Evolutionary conservation across 116 monocot genomes (phyloP), one percentile per base, ranked within the genome.

Genomic region (Phalaenopsis hybrid): DNA sequence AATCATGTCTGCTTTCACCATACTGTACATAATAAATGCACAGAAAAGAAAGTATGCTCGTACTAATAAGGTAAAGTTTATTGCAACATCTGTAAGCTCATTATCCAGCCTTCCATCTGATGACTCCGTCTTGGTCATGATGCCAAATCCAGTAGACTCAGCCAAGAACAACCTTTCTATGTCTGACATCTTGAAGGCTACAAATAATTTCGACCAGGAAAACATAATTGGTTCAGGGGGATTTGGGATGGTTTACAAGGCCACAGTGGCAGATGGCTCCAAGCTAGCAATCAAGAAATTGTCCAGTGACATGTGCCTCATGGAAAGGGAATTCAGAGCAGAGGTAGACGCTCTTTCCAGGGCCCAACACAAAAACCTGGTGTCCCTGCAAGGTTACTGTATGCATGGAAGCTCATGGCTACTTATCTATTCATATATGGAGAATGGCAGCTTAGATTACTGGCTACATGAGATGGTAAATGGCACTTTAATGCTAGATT

Each of bases 231-330:
- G 83, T 0, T 83, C 72, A 17, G 83, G 83, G 15, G 83, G 83
- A 4, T 83, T 79, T 37, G 79, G 83, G 57, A 49, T 83, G 57
- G 83, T 83, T n/a, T 83, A 83, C 52, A 79, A 74, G 67, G 83
- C 83, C 10, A 70, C 41, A 7, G 57, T 74, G 0, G 6, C 73
- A 18, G 65, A 79, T 69, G 83, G 79, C 8, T 49, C 74, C 4
- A 83, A 83, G 83, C 48, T 78, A 1, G 83, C 83, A 12, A 83
- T 83, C 79, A 83, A 83, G 79, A 83, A 23, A 57, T 57, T 83
- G 48, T 79, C 79, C 17, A 73, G 83, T 51, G 83, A 79, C 18
- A 79, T 67, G 49, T 52, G 83, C 52, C 57, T 79, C 6, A 83
- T 83, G 51, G 79, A 83, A 31, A 44, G 83, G 43, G 83, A 83